Conservation (phyloP, 2,329 filamentous ascomycete species). For the Coniochaeta sp. region DNA sequence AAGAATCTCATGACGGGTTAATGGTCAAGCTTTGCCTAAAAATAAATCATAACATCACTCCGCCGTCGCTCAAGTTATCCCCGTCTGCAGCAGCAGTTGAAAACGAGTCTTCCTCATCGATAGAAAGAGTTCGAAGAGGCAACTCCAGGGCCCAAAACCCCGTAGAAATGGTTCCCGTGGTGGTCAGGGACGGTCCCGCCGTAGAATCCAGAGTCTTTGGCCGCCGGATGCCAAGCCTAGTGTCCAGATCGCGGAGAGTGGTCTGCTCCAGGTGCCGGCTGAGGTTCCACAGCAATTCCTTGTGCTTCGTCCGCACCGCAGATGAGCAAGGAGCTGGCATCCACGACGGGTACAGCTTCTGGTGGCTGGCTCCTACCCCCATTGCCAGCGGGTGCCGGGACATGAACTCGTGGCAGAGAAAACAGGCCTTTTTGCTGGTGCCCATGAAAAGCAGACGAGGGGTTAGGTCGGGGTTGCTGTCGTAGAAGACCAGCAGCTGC, state of each 20-base stretch:
- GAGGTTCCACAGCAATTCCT: neutral
- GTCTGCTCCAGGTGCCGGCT: neutral
- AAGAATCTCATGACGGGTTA: too few relatives aligned
- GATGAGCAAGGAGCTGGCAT: conserved; percentile 9
- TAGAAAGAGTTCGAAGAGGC: neutral
- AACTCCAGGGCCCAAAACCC: neutral
- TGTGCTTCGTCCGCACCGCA: conserved; percentile 1
- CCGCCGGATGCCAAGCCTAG: conserved; percentile 2
- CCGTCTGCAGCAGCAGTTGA: neutral
- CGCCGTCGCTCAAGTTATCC: neutral
- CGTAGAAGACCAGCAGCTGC: conserved; percentile 18
- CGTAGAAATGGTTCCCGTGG: conserved; percentile 4
- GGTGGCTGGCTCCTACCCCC: conserved; percentile 15
- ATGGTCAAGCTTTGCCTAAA: too few relatives aligned
- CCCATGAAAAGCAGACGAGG: conserved; percentile 15
- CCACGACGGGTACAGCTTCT: conserved; percentile 18
- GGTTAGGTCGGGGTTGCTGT: conserved; percentile 10
- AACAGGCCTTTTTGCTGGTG: conserved; percentile 20
- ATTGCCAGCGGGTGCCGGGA: conserved; percentile 11
- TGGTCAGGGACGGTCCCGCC: conserved; percentile 9
- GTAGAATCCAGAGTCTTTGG: conserved; percentile 9
- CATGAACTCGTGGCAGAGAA: conserved; percentile 15
- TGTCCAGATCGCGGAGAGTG: conserved; percentile 3
- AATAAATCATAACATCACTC: too few relatives aligned
- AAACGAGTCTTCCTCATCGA: neutral